phyloP scores from a whole-genome alignment of 139 green algal genomes.

The Ulvella scutata region DNA sequence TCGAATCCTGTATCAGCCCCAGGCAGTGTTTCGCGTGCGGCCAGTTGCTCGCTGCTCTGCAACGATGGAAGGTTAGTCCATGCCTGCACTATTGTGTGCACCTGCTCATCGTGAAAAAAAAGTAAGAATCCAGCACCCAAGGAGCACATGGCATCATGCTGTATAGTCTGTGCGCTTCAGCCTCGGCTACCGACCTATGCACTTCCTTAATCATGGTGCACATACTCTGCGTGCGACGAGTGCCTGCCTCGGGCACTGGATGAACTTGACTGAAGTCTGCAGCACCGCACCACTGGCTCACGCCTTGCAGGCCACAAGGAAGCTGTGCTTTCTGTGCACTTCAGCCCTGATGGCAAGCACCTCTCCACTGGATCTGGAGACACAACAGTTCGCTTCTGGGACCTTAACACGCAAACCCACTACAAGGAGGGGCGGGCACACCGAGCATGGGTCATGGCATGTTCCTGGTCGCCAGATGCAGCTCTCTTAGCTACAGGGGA shows the following conservation, averaged over 20 bases:
- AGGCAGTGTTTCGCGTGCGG: conserved; percentile 86
- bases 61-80: conserved; percentile 48
- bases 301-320: conserved; percentile 73
- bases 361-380: conserved; percentile 82
- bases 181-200: too few species aligned
- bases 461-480: conserved; percentile 85
- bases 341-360: conserved; percentile 72
- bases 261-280: too few species aligned
- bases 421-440: conserved; percentile 67
- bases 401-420: conserved; percentile 78
- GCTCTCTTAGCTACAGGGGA: conserved; percentile 57
- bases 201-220: too few species aligned
- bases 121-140: too few species aligned
- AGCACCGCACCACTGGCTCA: too few species aligned
- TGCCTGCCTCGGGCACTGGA: too few species aligned
- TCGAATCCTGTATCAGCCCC: conserved; percentile 79
- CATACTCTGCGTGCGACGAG: too few species aligned
- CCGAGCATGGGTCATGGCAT: conserved; percentile 79
- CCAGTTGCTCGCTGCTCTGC: conserved; percentile 81
- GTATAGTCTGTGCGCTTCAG: too few species aligned
- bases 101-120: too few species aligned
- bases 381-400: conserved; percentile 86
- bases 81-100: too few species aligned
- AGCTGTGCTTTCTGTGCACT: conserved; percentile 77
- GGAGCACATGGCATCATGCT: too few species aligned